Conservation (phyloP, 148 eudicot species). For the Euryodendron excelsum region DNA sequence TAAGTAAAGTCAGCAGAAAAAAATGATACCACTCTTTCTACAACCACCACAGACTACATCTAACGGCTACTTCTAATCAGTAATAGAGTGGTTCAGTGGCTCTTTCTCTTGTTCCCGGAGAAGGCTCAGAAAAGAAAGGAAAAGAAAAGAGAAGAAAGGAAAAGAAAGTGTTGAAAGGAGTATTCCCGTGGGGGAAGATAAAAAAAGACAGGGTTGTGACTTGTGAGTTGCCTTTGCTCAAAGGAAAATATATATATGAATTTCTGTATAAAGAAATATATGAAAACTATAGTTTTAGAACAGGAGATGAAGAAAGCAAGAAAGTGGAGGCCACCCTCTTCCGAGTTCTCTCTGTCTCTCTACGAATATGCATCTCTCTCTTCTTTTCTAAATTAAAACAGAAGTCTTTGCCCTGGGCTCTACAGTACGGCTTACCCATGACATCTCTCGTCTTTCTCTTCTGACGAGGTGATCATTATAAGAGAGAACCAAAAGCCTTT, state of each 20-base stretch:
- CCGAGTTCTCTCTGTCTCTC: background rate
- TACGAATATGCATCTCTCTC: no score
- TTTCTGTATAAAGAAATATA: slow-evolving; percentile 4
- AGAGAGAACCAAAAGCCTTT: background rate
- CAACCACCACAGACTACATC: slow-evolving; percentile 29
- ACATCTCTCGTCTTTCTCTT: background rate
- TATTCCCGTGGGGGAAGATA: slow-evolving; percentile 33
- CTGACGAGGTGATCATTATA: slow-evolving; percentile 4
- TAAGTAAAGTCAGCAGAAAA: background rate
- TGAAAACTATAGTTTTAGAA: background rate
- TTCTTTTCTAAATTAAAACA: background rate
- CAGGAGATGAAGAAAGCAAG: slow-evolving; percentile 7
- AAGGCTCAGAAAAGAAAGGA: slow-evolving; percentile 20
- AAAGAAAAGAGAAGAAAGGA: background rate
- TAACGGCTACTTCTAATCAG: slow-evolving; percentile 15
- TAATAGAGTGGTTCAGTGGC: no score
- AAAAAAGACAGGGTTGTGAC: background rate
- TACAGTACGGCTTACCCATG: slow-evolving; percentile 5
- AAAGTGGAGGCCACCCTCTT: background rate
- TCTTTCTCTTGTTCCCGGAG: slow-evolving; percentile 27
- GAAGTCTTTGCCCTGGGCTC: background rate
- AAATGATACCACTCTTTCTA: background rate
- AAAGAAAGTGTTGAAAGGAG: slow-evolving; percentile 19
- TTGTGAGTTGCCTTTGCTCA: slow-evolving; percentile 11
- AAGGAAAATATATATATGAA: slow-evolving; percentile 5